Conservation (phyloP, 345 rosid species). For the Rubroshorea leprosula region DNA sequence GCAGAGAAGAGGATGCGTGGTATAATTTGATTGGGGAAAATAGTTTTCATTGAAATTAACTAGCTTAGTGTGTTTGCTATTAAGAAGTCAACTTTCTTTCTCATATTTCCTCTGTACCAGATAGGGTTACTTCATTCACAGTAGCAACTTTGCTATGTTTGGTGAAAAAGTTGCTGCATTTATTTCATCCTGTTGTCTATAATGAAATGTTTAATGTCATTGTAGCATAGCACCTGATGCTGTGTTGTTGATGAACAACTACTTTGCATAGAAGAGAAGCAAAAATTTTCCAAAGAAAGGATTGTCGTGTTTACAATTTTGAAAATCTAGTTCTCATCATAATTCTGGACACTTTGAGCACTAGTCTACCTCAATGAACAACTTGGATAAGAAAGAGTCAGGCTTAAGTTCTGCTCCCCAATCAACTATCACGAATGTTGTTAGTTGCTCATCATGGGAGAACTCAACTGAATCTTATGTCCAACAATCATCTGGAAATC, state of each 20-base stretch:
- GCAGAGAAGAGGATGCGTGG: no score
- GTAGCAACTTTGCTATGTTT: not conserved
- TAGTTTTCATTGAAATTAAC: no score
- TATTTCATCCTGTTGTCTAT: not conserved
- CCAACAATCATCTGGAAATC: slow-evolving; percentile 29
- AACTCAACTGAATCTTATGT: slow-evolving; percentile 28
- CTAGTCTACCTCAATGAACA: slow-evolving; percentile 27
- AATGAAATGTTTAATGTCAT: slow-evolving; percentile 1
- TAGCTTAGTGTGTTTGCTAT: no score
- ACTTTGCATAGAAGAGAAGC: slow-evolving; percentile 3
- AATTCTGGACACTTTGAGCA: slow-evolving; percentile 2
- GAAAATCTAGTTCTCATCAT: slow-evolving; percentile 8
- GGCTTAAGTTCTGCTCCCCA: slow-evolving; percentile 16
- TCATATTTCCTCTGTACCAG: not conserved
- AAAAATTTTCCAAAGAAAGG: not conserved
- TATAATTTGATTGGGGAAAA: no score
- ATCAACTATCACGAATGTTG: slow-evolving; percentile 29
- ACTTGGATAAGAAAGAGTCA: slow-evolving; percentile 36
- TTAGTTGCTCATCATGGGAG: slow-evolving; percentile 38
- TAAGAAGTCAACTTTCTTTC: no score
- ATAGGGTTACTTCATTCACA: no score
- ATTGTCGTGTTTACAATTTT: slow-evolving; percentile 1
- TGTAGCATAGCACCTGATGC: slow-evolving; percentile 5
- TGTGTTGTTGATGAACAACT: slow-evolving; percentile 8
- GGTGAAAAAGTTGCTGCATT: not conserved